Evolutionary conservation across 306 rosid genomes (phyloP).

Genomic region (Begonia loranthoides): DNA sequence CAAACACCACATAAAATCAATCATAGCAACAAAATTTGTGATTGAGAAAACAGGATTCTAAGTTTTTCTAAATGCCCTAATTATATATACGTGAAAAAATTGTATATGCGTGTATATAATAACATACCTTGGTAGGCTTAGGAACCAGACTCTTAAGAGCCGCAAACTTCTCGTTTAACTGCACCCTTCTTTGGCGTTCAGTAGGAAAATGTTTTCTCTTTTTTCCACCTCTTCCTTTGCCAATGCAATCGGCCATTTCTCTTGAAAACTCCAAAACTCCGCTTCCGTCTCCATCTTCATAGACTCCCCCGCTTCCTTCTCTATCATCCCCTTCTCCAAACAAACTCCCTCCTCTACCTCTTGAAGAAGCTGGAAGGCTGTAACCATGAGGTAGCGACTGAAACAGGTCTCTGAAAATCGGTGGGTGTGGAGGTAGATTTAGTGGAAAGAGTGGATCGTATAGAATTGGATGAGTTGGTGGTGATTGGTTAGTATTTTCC

Average conservation of each 20-base stretch:
- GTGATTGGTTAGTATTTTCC: not conserved
- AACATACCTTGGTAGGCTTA: slow-evolving; percentile 45
- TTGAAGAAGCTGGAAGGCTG: slow-evolving; percentile 35
- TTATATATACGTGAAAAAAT: not conserved
- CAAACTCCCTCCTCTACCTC: slow-evolving; percentile 26
- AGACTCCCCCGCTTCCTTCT: slow-evolving; percentile 32
- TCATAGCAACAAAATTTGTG: too few species aligned
- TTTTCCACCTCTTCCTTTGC: slow-evolving; percentile 36
- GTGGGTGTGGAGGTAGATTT: slow-evolving; percentile 88
- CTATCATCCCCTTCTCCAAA: slow-evolving; percentile 42
- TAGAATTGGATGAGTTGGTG: slow-evolving; percentile 6
- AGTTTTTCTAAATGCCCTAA: too few species aligned
- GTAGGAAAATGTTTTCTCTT: slow-evolving; percentile 29
- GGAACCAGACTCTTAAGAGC: slow-evolving; percentile 45
- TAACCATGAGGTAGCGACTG: slow-evolving; percentile 66
- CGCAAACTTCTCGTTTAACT: slow-evolving; percentile 29
- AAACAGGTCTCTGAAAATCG: slow-evolving; percentile 50
- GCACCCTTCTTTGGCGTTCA: slow-evolving; percentile 51
- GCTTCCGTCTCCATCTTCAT: slow-evolving; percentile 37
- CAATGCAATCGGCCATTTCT: slow-evolving; percentile 27
- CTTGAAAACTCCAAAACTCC: slow-evolving; percentile 55
- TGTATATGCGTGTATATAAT: not conserved
- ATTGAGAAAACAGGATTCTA: too few species aligned
- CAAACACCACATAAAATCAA: too few species aligned
- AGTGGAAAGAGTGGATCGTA: slow-evolving; percentile 56